Evolutionary conservation across 352 stramenopile genomes (phyloP).

Genomic region (Pelagophyceae sp.): DNA sequence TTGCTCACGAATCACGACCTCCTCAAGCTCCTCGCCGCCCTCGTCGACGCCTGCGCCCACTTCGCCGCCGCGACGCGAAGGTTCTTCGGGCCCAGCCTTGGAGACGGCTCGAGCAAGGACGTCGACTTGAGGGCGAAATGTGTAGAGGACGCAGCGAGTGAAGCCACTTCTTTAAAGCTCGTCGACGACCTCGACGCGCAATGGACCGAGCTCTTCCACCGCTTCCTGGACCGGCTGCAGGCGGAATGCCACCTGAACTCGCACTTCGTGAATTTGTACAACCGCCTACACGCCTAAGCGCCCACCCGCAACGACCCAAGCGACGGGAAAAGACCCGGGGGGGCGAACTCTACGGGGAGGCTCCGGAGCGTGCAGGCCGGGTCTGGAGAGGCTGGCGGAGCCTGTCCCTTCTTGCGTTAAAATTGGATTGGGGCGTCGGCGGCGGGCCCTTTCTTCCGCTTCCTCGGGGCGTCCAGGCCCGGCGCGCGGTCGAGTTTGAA

Average conservation of each 20-base stretch:
- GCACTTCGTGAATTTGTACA: not conserved
- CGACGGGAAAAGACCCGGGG: no score
- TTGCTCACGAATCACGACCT: slow-evolving; percentile 90
- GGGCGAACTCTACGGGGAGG: no score
- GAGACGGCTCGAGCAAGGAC: not conserved
- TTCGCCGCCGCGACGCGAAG: slow-evolving; percentile 86
- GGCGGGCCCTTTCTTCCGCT: no score
- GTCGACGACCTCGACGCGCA: not conserved
- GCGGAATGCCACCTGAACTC: slow-evolving; percentile 3
- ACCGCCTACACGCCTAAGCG: not conserved
- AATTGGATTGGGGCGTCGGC: no score
- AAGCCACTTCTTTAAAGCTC: not conserved
- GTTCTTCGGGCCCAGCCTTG: slow-evolving; percentile 49
- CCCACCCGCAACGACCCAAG: not conserved
- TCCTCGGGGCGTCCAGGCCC: no score
- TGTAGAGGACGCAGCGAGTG: not conserved
- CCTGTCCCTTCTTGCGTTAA: no score
- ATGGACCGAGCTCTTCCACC: not conserved
- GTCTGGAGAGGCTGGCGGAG: no score
- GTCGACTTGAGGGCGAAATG: not conserved
- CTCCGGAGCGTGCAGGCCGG: no score
- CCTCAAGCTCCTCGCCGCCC: slow-evolving; percentile 78
- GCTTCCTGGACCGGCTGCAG: not conserved
- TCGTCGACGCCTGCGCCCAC: slow-evolving; percentile 90
- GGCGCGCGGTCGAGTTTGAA: no score